Evolutionary conservation across 148 eudicot genomes (phyloP).

Genomic region (Silene conica): DNA sequence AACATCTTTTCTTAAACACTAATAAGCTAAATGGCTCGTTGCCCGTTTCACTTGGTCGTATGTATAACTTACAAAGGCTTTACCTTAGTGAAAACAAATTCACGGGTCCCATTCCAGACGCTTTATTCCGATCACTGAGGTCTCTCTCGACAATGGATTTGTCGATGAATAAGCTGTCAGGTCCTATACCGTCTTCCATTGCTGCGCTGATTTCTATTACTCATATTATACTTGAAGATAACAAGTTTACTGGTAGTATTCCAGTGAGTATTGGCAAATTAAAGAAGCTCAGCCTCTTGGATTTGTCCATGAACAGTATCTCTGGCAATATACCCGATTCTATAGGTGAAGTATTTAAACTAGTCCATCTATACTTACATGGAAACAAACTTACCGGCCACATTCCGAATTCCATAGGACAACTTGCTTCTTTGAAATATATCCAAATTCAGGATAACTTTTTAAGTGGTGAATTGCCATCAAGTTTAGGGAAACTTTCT

Average conservation of each 20-base stretch:
- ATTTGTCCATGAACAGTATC: conserved; percentile 58
- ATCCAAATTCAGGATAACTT: conserved; percentile 36
- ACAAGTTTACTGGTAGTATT: conserved; percentile 44
- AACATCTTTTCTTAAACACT: conserved; percentile 39
- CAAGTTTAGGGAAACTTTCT: conserved; percentile 46
- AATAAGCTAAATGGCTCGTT: conserved; percentile 54
- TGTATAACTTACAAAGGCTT: conserved; percentile 33
- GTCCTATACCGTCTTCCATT: conserved; percentile 52
- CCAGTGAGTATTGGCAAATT: conserved; percentile 53
- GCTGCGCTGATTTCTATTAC: conserved; percentile 30
- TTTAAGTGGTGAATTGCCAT: conserved; percentile 46
- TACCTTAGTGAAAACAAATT: conserved; percentile 43
- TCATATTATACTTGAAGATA: conserved; percentile 40
- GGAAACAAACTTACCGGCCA: conserved; percentile 40
- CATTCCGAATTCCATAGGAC: conserved; percentile 46
- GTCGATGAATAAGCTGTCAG: conserved; percentile 46
- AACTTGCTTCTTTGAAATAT: conserved; percentile 42
- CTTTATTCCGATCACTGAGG: conserved; percentile 30
- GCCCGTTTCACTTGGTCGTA: conserved; percentile 39
- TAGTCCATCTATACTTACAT: conserved; percentile 35
- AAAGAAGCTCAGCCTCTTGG: conserved; percentile 33
- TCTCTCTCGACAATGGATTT: conserved; percentile 41
- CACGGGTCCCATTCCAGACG: conserved; percentile 36
- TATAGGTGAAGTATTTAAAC: conserved; percentile 42
- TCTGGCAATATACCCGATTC: conserved; percentile 50